A percentile compares a stretch with the other conserved stretches of the same genome.
Evolutionary conservation across 495 filamentous ascomycete genomes (phyloP).

Genomic region (Durotheca rogersii): DNA sequence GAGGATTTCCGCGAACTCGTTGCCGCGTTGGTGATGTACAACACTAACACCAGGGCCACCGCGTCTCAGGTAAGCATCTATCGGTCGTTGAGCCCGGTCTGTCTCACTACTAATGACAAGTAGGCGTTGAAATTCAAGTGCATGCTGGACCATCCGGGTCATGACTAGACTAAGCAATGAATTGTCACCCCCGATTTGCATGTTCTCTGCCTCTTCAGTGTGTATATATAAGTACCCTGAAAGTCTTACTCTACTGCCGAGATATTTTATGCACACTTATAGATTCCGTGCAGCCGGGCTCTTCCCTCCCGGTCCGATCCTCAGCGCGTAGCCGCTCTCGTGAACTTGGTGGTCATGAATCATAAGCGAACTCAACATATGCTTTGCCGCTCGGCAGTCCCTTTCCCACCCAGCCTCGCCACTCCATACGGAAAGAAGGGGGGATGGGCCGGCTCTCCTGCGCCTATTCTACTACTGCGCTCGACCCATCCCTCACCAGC

Average conservation of each 20-base stretch:
- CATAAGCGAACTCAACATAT: background rate
- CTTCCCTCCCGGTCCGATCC: background rate
- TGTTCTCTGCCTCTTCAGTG: background rate
- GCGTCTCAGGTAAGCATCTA: conserved; percentile 26
- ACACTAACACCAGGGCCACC: conserved; percentile 31
- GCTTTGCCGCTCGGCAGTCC: background rate
- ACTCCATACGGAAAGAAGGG: no score
- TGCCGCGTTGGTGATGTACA: conserved; percentile 37
- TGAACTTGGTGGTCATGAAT: background rate
- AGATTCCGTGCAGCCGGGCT: background rate
- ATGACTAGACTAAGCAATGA: background rate
- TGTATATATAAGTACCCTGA: background rate
- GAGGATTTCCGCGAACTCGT: conserved; percentile 37
- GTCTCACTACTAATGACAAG: conserved; percentile 6
- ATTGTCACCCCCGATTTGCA: background rate
- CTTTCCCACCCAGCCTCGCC: no score
- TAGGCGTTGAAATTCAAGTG: conserved; percentile 23
- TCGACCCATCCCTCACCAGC: background rate
- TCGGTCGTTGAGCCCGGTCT: background rate
- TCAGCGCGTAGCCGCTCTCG: background rate
- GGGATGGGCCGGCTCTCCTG: no score
- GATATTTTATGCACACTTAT: background rate
- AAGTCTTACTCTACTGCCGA: background rate
- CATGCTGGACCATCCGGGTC: conserved; percentile 6
- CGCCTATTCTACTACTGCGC: no score